Evolutionary conservation across 306 rosid species (phyloP).

Genomic region (Alnus rubra): DNA sequence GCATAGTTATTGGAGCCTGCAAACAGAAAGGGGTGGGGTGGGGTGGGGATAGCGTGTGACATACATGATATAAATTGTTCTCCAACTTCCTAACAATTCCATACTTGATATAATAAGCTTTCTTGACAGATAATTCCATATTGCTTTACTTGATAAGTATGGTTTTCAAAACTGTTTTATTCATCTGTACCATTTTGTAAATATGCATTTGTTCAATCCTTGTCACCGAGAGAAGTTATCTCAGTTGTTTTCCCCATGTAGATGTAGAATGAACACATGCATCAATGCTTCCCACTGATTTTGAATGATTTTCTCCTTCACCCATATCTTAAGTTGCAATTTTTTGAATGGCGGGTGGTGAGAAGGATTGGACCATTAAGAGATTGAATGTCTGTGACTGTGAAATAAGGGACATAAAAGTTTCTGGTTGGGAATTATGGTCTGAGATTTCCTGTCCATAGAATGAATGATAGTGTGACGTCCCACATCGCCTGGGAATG

Average conservation of each 20-base stretch:
- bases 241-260: not conserved
- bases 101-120: not conserved
- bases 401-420: not conserved
- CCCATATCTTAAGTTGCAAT: not conserved
- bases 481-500: too few relatives aligned
- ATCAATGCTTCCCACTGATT: not conserved
- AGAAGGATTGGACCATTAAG: not conserved
- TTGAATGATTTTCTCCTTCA: not conserved
- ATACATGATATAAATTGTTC: too few relatives aligned
- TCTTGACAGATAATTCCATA: not conserved
- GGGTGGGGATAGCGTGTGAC: too few relatives aligned
- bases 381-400: not conserved
- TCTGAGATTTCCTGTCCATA: not conserved
- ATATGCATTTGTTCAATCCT: not conserved
- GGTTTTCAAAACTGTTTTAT: too few relatives aligned
- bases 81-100: too few relatives aligned
- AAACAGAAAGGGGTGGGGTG: too few relatives aligned
- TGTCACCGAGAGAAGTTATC: not conserved
- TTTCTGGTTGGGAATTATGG: not conserved
- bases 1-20: too few relatives aligned
- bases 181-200: not conserved
- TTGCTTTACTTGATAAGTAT: not conserved
- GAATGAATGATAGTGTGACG: too few relatives aligned
- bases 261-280: not conserved
- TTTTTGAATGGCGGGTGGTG: not conserved